Base-by-base conservation (phyloP, 31 red algal genomes). In the Porphyra umbilicalis region DNA sequence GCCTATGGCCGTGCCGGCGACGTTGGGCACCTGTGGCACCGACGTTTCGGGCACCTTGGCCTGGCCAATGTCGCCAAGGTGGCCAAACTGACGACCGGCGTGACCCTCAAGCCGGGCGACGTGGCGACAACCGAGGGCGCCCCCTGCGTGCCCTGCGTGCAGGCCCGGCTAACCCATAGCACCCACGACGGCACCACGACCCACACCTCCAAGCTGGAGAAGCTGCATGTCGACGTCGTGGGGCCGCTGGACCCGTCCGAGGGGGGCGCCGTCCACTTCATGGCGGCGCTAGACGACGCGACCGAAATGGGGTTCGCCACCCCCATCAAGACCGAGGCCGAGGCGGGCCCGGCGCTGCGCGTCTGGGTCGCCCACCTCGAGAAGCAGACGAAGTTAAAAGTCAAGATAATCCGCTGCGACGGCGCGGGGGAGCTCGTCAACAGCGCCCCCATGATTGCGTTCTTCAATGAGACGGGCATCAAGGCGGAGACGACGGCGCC, bases 391-490 rank as follows among this genome's bases (percentile, higher is more conserved):
- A 16, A 16, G 42, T 16, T 2, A 9, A 46, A 46, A 16, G 42
- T 9, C 1, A 16, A 2, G 42, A 3, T 10, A 1, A 16, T 46
- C 42, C 42, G 42, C 5, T 18, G 13, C 14, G 42, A 46, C 42
- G 42, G 42, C 1, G 42, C 42, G 14, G 18, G 18, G 42, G 42
- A 46, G 42, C 13, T 46, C 14, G 42, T 16, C 2, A 16, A 10
- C 7, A 46, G 42, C 42, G 1, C 13, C 14, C 14, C 13, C 14
- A 46, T 88, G 76, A 34, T 67, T 75, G 80, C 81, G 35, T 88
- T 85, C 44, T 83, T 93, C 32, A 14, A 81, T 34, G 29, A 76
- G n/a, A 81, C 78, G 34, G 82, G 85, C 38, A 88, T 93, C 68
- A 33, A 35, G 30, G 35, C 40, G 8, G 74, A 79, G 29, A 44